These are phyloP conservation scores for Echria macrotheca DNA, from an alignment of 495 filamentous ascomycete genomes.

Conservation along the genomic window DNA sequence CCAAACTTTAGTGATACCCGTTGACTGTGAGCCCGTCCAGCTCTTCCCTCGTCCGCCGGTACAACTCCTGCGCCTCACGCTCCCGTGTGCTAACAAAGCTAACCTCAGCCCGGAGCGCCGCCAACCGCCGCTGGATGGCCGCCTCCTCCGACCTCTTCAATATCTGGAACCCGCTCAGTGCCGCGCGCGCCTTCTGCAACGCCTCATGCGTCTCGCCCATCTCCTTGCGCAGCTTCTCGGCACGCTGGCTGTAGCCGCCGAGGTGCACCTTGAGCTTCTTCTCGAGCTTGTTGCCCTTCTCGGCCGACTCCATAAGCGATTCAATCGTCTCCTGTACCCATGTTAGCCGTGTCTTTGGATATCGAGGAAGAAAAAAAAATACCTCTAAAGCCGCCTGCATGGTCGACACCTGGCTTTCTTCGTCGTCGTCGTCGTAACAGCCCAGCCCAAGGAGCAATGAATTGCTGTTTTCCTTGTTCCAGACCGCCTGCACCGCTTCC, in stretches of 20 bases:
- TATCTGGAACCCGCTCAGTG: slow-evolving; percentile 69
- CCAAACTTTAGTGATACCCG: slow-evolving; percentile 10
- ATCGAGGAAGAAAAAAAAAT: slow-evolving; percentile 27
- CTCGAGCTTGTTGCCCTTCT: slow-evolving; percentile 77
- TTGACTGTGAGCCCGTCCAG: slow-evolving; percentile 52
- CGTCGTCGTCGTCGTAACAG: slow-evolving; percentile 69
- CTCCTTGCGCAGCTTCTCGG: slow-evolving; percentile 74
- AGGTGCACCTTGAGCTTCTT: slow-evolving; percentile 87
- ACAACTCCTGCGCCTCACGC: slow-evolving; percentile 85
- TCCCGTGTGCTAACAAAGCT: slow-evolving; percentile 75
- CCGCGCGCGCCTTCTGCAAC: slow-evolving; percentile 63
- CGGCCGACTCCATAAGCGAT: slow-evolving; percentile 62
- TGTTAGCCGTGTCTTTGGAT: too few relatives aligned
- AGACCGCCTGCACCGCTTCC: slow-evolving; percentile 61
- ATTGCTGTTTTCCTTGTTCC: slow-evolving; percentile 57
- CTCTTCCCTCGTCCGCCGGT: slow-evolving; percentile 70
- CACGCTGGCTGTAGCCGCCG: slow-evolving; percentile 85
- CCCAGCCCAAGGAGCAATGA: slow-evolving; percentile 66
- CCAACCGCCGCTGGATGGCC: slow-evolving; percentile 65
- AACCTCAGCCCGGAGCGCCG: slow-evolving; percentile 74
- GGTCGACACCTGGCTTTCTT: slow-evolving; percentile 55
- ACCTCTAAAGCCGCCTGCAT: slow-evolving; percentile 63
- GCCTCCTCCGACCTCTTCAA: slow-evolving; percentile 73
- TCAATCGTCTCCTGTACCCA: slow-evolving; percentile 60
- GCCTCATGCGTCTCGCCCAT: slow-evolving; percentile 73